Evolutionary conservation across 2,329 filamentous ascomycete genomes (phyloP).

Genomic region (Sclerotinia spermophila): DNA sequence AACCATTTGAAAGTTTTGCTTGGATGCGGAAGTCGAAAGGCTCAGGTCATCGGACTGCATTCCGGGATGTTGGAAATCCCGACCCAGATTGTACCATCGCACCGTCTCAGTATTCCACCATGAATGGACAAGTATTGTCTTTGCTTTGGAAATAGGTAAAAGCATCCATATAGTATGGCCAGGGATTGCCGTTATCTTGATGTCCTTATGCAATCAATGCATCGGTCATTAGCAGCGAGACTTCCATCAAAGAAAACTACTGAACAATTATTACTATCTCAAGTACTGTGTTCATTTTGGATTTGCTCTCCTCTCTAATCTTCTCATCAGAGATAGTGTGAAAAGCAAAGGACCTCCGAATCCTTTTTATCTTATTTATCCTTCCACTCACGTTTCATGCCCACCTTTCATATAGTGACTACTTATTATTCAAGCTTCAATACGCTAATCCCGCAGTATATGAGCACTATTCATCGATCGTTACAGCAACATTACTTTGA

Average conservation of each 20-base stretch:
- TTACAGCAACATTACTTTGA: neutral
- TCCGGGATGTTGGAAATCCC: neutral
- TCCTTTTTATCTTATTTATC: neutral
- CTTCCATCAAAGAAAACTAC: neutral
- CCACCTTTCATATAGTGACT: neutral
- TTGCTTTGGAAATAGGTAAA: neutral
- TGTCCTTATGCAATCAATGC: neutral
- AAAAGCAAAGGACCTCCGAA: neutral
- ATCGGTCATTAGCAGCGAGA: neutral
- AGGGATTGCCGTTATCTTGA: neutral
- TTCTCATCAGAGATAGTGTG: neutral
- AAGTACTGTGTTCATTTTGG: neutral
- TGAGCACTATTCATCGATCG: no score
- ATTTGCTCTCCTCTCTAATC: neutral
- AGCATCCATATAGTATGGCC: neutral
- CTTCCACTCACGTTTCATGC: neutral
- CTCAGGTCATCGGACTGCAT: neutral
- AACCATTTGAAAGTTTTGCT: neutral
- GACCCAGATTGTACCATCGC: neutral
- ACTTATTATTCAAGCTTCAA: neutral
- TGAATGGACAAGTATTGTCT: neutral
- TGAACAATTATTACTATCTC: neutral
- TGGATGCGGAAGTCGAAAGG: neutral
- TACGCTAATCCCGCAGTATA: neutral
- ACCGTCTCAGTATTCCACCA: neutral